Evolutionary conservation across 2,329 filamentous ascomycete species (phyloP), one percentile per base, ranked within the genome.

Genomic region (Paraphoma chrysanthemicola): DNA sequence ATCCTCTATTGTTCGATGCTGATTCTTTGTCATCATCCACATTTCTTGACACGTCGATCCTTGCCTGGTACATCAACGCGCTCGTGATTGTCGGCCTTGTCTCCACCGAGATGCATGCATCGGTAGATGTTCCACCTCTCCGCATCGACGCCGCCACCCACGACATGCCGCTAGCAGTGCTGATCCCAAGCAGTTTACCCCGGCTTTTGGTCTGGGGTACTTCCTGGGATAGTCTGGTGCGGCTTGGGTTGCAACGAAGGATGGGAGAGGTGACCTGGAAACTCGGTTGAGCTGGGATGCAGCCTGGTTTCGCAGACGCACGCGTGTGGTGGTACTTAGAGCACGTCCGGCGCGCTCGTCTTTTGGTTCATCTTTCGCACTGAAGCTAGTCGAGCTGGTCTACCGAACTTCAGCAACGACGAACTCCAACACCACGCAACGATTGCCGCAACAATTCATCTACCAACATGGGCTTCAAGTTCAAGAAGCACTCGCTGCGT

Each of bases 401-500:
- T 44, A 46, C 18, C 18, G 4, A n/a, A 42, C 39, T n/a, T 42
- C 16, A 23, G 23, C 23, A 23, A 23, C 23, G 23, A 23, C 18
- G 4, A n/a, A 5, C 10, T n/a, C 16, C 3, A 17, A 42, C 16
- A 42, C 2, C 7, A 42, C 16, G 16, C 23, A 23, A 3, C 39
- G 39, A 42, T 42, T 42, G 39, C 39, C 8, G 3, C 14, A 42
- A 16, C 39, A 16, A 9, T 11, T 49, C 11, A 43, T 44, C 51
- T 44, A 48, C 47, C 36, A 66, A 11, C 7, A 75, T 75, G 72
- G 64, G 58, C 3, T 70, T 76, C 52, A 36, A 14, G 14, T 73
- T 76, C 56, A 68, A 70, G 54, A 69, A 53, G 48, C 64, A 66
- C 16, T 66, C 61, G 28, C 60, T 76, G 42, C 72, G 69, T 53